These are phyloP conservation scores for Cenchrus fungigraminus DNA, from an alignment of 176 grass and related monocot genomes.

Conservation along the genomic window DNA sequence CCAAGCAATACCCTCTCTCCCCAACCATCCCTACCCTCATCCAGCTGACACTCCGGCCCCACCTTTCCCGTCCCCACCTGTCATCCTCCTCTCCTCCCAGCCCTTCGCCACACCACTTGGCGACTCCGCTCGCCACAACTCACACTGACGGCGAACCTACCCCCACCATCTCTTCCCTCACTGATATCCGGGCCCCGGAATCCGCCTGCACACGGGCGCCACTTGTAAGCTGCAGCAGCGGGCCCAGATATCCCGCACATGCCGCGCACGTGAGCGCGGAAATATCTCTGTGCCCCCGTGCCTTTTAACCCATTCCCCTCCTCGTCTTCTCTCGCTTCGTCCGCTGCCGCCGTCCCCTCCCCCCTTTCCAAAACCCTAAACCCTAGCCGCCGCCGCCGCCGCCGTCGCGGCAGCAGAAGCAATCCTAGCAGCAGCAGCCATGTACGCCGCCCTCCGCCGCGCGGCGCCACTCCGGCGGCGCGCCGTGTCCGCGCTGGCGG, in stretches of 20 bases:
- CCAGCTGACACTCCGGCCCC: neutral
- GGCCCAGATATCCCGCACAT: neutral
- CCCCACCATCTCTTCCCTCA: accelerated
- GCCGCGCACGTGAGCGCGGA: neutral
- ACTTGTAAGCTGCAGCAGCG: neutral
- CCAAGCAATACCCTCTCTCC: conserved; percentile 29
- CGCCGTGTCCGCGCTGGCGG: conserved; percentile 12
- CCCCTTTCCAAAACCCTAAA: conserved; percentile 38
- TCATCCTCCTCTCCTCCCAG: neutral
- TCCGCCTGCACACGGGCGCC: accelerated
- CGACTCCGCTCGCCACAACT: neutral
- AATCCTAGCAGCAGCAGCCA: conserved; percentile 9
- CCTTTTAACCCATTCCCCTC: conserved; percentile 36
- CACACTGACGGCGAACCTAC: neutral
- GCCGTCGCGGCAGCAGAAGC: conserved; percentile 29
- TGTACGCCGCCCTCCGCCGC: conserved; percentile 57
- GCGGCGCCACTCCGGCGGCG: conserved; percentile 50
- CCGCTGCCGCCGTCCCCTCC: neutral
- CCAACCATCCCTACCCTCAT: accelerated
- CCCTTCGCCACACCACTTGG: no score
- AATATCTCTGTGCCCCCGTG: conserved; percentile 13
- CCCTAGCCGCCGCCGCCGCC: conserved; percentile 54
- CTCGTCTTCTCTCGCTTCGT: neutral
- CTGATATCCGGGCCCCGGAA: accelerated
- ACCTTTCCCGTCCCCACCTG: accelerated